Evolutionary conservation across 1,284 basidiomycete genomes (phyloP).

Genomic region (Cystobasidium pallidum): DNA sequence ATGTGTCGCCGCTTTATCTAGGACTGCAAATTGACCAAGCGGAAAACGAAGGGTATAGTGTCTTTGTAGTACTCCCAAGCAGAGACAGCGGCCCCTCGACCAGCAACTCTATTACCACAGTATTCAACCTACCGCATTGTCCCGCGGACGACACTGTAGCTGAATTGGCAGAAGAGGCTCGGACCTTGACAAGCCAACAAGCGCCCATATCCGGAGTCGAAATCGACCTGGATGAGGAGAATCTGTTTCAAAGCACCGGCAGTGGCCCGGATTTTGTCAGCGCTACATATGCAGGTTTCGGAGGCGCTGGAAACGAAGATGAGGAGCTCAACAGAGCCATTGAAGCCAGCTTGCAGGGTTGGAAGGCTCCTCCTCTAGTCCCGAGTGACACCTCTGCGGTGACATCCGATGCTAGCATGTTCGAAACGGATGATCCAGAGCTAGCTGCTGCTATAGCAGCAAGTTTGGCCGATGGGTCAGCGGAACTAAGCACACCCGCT

Average conservation of each 20-base stretch:
- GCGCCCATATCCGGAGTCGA: background rate
- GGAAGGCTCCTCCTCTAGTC: background rate
- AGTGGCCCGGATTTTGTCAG: conserved; percentile 22
- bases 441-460: conserved; percentile 42
- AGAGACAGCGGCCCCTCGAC: conserved; percentile 67
- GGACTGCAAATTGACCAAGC: conserved; percentile 84
- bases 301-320: conserved; percentile 38
- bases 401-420: background rate
- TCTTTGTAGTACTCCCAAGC: conserved; percentile 70
- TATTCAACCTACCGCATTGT: conserved; percentile 26
- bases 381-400: background rate
- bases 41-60: conserved; percentile 87
- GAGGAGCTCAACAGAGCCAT: conserved; percentile 41
- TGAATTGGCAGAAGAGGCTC: conserved; percentile 31
- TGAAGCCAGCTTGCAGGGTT: conserved; percentile 32
- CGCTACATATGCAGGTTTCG: conserved; percentile 19
- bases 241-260: conserved; percentile 33
- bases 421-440: conserved; percentile 29
- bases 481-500: background rate
- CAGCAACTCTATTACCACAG: conserved; percentile 59
- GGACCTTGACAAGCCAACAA: conserved; percentile 5
- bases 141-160: conserved; percentile 26
- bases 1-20: conserved; percentile 80
- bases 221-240: conserved; percentile 30
- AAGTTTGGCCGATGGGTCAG: conserved; percentile 21